Conservation (phyloP, 805 yeast genomes). For the Lachancea fermentati region DNA sequence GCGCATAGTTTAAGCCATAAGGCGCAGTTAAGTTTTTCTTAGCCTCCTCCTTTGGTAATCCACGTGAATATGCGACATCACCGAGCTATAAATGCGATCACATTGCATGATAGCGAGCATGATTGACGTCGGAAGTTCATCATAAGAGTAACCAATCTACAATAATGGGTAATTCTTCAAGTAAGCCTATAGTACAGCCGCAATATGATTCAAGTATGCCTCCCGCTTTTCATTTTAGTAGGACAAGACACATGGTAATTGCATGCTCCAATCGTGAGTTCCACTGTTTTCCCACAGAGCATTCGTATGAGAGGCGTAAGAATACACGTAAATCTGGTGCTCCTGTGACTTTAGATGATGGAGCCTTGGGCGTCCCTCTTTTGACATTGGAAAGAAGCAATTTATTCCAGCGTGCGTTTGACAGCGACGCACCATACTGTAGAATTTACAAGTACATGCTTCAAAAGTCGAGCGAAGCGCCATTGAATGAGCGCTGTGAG, state of each 20-base stretch:
- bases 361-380: slow-evolving; percentile 7
- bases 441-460: slow-evolving; percentile 7
- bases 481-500: slow-evolving; percentile 1
- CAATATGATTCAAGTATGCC: slow-evolving; percentile 2
- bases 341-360: slow-evolving; percentile 1
- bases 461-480: neutral
- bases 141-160: neutral
- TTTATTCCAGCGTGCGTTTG: neutral
- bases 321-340: neutral
- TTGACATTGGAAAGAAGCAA: slow-evolving; percentile 3
- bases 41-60: too few relatives aligned
- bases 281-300: slow-evolving; percentile 8
- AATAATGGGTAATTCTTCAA: slow-evolving; percentile 4
- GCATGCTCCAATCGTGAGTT: neutral
- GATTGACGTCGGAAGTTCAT: too few relatives aligned
- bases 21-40: too few relatives aligned
- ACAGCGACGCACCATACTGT: neutral
- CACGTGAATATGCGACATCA: too few relatives aligned
- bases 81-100: too few relatives aligned
- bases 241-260: slow-evolving; percentile 6
- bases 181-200: slow-evolving; percentile 1
- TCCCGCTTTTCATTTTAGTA: slow-evolving; percentile 5
- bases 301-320: slow-evolving; percentile 4
- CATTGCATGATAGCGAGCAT: too few relatives aligned
- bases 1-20: too few relatives aligned